Percentiles rank a stretch among this genome's conserved stretches.
These are phyloP conservation scores for Paecilomyces fulvus DNA, from an alignment of 2,329 filamentous ascomycete genomes.

Conservation along the genomic window DNA sequence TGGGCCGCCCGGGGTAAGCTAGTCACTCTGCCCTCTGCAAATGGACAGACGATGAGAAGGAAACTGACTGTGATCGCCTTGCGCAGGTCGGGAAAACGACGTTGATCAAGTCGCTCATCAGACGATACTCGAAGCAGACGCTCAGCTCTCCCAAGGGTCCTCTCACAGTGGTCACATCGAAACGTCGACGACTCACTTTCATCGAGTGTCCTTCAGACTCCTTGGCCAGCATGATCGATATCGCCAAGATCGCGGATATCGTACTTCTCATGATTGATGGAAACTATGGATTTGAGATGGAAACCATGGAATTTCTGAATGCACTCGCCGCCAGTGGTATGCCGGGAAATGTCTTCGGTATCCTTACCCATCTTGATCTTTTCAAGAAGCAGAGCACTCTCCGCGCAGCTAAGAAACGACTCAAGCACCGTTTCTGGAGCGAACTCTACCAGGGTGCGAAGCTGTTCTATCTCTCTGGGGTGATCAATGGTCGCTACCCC, in stretches of 20 bases:
- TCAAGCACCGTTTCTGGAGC: constrained; percentile 95
- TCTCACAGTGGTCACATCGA: constrained; percentile 92
- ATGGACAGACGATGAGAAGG: background rate
- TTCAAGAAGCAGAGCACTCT: constrained; percentile 90
- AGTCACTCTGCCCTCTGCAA: background rate
- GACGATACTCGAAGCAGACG: constrained; percentile 91
- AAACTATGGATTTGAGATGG: constrained; percentile 99
- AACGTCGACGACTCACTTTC: constrained; percentile 89
- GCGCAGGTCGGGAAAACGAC: constrained; percentile 73
- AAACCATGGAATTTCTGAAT: constrained; percentile 99
- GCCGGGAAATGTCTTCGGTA: constrained; percentile 97
- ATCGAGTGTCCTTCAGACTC: constrained; percentile 92
- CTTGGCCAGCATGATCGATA: constrained; percentile 90
- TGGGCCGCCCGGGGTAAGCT: constrained; percentile 74
- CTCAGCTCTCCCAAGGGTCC: constrained; percentile 83
- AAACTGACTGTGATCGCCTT: constrained; percentile 4
- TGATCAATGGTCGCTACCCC: constrained; percentile 93
- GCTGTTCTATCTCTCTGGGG: constrained; percentile 90
- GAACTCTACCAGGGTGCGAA: constrained; percentile 96
- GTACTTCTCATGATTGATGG: constrained; percentile 97
- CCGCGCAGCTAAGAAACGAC: constrained; percentile 86
- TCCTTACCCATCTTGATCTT: constrained; percentile 89
- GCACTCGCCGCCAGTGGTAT: constrained; percentile 89
- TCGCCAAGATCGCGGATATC: constrained; percentile 95
- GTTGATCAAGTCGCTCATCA: constrained; percentile 85